A percentile compares a stretch with the other conserved stretches of the same genome.
These are phyloP conservation scores for Nidularia pulvinata DNA, from an alignment of 768 basidiomycete species.

Conservation along the genomic window DNA sequence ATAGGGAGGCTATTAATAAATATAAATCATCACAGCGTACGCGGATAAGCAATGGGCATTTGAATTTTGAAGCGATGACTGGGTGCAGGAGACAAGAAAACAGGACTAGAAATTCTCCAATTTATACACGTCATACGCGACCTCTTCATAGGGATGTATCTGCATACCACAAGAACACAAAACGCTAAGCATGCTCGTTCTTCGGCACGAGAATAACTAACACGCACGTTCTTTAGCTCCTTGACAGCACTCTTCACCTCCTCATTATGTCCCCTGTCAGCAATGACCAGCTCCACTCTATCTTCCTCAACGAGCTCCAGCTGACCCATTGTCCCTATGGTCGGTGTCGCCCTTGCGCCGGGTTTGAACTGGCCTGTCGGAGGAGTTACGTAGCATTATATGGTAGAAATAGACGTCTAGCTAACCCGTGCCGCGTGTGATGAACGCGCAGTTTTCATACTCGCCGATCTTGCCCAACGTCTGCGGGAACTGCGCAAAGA, in stretches of 20 bases:
- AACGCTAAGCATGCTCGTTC: background rate
- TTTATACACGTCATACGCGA: conserved; percentile 56
- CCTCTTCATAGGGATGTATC: conserved; percentile 59
- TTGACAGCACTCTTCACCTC: conserved; percentile 36
- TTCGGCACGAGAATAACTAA: conserved; percentile 1
- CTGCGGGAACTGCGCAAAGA: conserved; percentile 44
- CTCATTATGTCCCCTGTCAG: conserved; percentile 28
- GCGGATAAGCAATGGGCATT: background rate
- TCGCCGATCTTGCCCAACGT: conserved; percentile 50
- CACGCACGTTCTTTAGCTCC: conserved; percentile 41
- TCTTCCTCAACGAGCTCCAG: conserved; percentile 52
- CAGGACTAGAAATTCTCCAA: conserved; percentile 36
- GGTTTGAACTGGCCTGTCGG: conserved; percentile 46
- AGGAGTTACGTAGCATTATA: background rate
- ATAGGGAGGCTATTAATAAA: no score
- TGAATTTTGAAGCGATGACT: background rate
- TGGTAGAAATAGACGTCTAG: conserved; percentile 4
- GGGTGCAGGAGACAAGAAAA: background rate
- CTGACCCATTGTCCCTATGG: conserved; percentile 37
- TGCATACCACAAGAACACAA: conserved; percentile 11
- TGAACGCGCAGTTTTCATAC: conserved; percentile 55
- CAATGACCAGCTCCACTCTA: conserved; percentile 51
- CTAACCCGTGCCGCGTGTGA: conserved; percentile 51
- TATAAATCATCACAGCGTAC: no score
- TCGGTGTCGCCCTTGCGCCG: conserved; percentile 35